Evolutionary conservation across 148 eudicot genomes (phyloP).

Genomic region (Silene uniflora): DNA sequence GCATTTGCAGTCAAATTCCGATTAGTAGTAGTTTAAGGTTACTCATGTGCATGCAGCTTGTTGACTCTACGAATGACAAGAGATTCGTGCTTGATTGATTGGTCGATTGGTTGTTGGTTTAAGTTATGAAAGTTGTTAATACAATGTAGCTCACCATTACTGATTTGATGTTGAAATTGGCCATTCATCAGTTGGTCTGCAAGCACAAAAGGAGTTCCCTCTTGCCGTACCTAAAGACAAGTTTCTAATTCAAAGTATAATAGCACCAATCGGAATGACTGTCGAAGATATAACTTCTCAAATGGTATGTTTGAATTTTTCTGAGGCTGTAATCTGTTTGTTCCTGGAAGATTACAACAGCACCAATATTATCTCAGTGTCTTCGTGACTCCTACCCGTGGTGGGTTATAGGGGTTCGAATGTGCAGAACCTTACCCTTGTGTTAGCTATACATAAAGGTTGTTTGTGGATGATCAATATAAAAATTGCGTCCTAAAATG

Average conservation of each 20-base stretch:
- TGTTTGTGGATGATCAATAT: neutral
- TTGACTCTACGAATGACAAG: too few relatives aligned
- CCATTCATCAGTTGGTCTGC: slow-evolving; percentile 60
- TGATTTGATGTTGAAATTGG: slow-evolving; percentile 18
- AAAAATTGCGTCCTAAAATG: too few relatives aligned
- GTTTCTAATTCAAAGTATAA: slow-evolving; percentile 72
- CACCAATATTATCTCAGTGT: neutral
- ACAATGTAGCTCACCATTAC: slow-evolving; percentile 6
- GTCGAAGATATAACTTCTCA: slow-evolving; percentile 57
- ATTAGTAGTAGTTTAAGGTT: neutral
- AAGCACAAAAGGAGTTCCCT: slow-evolving; percentile 67
- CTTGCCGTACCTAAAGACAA: slow-evolving; percentile 74
- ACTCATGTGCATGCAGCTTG: neutral
- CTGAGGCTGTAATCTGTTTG: slow-evolving; percentile 9
- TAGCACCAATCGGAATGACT: slow-evolving; percentile 48
- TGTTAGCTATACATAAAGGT: too few relatives aligned
- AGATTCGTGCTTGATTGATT: neutral
- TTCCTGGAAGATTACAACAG: neutral
- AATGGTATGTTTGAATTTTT: slow-evolving; percentile 43
- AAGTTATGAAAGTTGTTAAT: slow-evolving; percentile 1
- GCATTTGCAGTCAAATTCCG: neutral
- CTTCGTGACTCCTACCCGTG: too few relatives aligned
- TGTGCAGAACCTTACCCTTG: too few relatives aligned
- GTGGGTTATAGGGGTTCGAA: too few relatives aligned
- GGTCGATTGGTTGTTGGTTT: neutral